Percentiles rank a stretch among this genome's conserved stretches.
phyloP scores from a whole-genome alignment of 169 alveolate genomes.

The Plasmodium ovale region DNA sequence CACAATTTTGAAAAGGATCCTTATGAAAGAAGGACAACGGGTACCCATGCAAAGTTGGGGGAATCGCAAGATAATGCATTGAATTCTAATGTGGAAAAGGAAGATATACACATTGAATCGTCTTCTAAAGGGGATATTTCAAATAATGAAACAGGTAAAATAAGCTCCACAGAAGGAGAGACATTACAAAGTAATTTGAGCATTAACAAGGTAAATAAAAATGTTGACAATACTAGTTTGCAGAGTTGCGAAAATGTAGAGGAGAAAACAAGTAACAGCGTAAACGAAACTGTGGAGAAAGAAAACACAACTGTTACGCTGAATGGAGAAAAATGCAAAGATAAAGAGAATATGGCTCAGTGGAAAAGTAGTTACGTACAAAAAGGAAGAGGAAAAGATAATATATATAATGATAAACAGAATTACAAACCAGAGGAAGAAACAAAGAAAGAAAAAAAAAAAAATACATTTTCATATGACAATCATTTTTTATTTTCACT shows the following conservation, averaged over 20 bases:
- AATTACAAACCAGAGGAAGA: slow-evolving; percentile 5
- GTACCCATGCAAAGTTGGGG: background rate
- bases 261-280: background rate
- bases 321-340: background rate
- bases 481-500: slow-evolving; percentile 44
- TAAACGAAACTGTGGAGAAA: background rate
- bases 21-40: background rate
- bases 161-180: too few species aligned
- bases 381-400: background rate
- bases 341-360: background rate
- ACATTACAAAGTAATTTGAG: too few species aligned
- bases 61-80: background rate
- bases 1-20: slow-evolving; percentile 15
- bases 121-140: background rate
- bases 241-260: too few species aligned
- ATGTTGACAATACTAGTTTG: too few species aligned
- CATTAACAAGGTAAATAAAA: too few species aligned
- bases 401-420: background rate
- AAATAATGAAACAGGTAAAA: background rate
- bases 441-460: background rate
- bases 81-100: background rate
- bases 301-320: background rate
- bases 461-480: slow-evolving; percentile 25
- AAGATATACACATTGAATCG: background rate
- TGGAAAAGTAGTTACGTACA: background rate